Percentiles rank a stretch among this genome's conserved stretches.
phyloP scores from a whole-genome alignment of 768 basidiomycete genomes.

The Lactarius hatsudake region DNA sequence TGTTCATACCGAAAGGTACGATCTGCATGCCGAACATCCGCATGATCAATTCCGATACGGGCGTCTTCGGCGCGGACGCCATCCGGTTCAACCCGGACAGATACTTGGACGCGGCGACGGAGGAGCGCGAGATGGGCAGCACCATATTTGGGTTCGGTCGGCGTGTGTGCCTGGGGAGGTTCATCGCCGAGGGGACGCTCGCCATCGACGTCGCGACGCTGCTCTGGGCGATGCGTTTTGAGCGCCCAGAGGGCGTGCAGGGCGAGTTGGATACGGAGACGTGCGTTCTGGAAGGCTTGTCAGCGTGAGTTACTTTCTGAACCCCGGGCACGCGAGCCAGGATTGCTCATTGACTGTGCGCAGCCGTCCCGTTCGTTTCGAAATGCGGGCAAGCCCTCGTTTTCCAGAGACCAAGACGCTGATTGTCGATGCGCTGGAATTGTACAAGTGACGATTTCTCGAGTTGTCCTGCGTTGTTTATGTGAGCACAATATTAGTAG shows the following conservation, averaged over 20 bases:
- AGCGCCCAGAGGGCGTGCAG: slow-evolving; percentile 1
- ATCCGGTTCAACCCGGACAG: neutral
- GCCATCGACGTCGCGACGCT: slow-evolving; percentile 35
- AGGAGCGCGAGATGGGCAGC: slow-evolving; percentile 33
- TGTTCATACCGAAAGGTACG: slow-evolving; percentile 22
- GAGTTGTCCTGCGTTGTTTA: too few relatives aligned
- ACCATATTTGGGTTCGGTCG: slow-evolving; percentile 32
- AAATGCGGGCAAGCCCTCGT: slow-evolving; percentile 20
- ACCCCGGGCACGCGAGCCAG: neutral
- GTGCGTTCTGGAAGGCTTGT: slow-evolving; percentile 1
- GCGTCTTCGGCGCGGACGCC: neutral
- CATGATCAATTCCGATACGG: neutral
- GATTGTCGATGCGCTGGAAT: neutral
- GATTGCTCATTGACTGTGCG: neutral
- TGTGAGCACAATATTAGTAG: too few relatives aligned
- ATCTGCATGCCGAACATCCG: slow-evolving; percentile 4
- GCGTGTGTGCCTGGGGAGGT: slow-evolving; percentile 35
- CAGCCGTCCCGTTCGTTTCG: slow-evolving; percentile 23
- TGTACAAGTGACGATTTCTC: neutral
- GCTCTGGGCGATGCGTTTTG: slow-evolving; percentile 30
- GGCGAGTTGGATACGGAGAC: slow-evolving; percentile 9
- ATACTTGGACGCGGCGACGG: slow-evolving; percentile 1
- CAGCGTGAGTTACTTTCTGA: slow-evolving; percentile 11
- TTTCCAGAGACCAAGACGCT: slow-evolving; percentile 12
- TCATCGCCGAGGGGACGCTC: slow-evolving; percentile 34